Percentiles rank a stretch among this genome's conserved stretches.
These are phyloP conservation scores for Chrysopogon serrulatus DNA, from an alignment of 176 grass and related monocot genomes.

Conservation along the genomic window DNA sequence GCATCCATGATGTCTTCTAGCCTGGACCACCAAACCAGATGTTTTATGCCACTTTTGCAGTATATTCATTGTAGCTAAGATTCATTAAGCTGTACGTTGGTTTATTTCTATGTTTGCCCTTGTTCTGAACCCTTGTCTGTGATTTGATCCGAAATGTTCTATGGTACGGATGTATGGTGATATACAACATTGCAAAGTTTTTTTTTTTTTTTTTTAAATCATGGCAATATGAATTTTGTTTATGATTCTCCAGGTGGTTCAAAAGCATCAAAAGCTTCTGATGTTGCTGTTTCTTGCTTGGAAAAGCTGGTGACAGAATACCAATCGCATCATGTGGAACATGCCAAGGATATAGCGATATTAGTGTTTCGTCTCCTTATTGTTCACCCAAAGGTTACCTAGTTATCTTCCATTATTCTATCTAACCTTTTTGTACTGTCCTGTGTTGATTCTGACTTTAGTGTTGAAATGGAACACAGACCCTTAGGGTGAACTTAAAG, in stretches of 20 bases:
- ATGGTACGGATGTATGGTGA: background rate
- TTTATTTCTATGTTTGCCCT: background rate
- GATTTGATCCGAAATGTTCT: background rate
- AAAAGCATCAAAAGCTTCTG: slow-evolving; percentile 65
- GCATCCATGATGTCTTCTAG: too few relatives aligned
- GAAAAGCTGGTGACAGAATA: slow-evolving; percentile 60
- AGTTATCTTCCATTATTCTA: background rate
- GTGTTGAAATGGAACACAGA: slow-evolving; percentile 46
- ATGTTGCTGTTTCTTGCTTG: slow-evolving; percentile 83
- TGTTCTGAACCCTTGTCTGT: background rate
- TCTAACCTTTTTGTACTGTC: background rate
- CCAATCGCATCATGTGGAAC: slow-evolving; percentile 45
- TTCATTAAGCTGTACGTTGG: background rate
- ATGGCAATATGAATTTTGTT: background rate
- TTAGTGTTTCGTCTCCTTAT: slow-evolving; percentile 74
- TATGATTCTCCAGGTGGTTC: slow-evolving; percentile 50
- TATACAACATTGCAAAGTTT: background rate
- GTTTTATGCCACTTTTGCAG: too few relatives aligned
- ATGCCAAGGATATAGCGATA: slow-evolving; percentile 61
- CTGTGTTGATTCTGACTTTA: slow-evolving; percentile 18
- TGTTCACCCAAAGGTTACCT: slow-evolving; percentile 70
- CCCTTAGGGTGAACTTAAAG: slow-evolving; percentile 72
- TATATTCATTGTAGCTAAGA: slow-evolving; percentile 5
- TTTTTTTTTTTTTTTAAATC: slow-evolving; percentile 8
- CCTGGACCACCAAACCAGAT: too few relatives aligned